phyloP scores from a whole-genome alignment of 139 green algal species.

The Chlamydomonas eustigma region DNA sequence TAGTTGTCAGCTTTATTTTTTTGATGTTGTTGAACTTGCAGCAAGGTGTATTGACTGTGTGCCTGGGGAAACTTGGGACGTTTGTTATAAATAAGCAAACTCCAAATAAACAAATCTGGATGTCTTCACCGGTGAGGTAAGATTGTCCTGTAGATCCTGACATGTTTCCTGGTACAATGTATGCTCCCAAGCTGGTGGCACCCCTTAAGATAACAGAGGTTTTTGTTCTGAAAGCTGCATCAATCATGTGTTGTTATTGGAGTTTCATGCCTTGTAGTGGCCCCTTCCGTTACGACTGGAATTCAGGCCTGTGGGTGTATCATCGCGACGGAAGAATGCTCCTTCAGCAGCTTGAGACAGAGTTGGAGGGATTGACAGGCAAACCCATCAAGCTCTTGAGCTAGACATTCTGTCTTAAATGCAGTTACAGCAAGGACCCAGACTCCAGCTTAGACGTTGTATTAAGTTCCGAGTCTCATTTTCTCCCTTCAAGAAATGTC shows the following conservation, averaged over 20 bases:
- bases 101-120: constrained; percentile 95
- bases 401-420: too few species aligned
- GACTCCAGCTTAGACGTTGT: too few species aligned
- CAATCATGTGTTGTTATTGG: too few species aligned
- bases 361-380: constrained; percentile 58
- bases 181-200: too few species aligned
- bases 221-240: too few species aligned
- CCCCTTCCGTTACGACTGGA: constrained; percentile 56
- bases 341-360: constrained; percentile 51
- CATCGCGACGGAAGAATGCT: constrained; percentile 60
- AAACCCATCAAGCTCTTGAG: background rate
- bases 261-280: too few species aligned
- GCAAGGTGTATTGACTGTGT: constrained; percentile 83
- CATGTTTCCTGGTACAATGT: background rate
- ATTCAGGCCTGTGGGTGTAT: constrained; percentile 66
- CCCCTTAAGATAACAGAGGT: too few species aligned
- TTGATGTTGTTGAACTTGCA: constrained; percentile 16
- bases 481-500: too few species aligned
- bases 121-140: constrained; percentile 87
- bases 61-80: constrained; percentile 73
- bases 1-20: background rate
- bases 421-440: too few species aligned
- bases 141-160: background rate
- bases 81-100: constrained; percentile 98
- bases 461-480: too few species aligned